Conservation (phyloP, 208 protist species). For the Porcisia hertigi region DNA sequence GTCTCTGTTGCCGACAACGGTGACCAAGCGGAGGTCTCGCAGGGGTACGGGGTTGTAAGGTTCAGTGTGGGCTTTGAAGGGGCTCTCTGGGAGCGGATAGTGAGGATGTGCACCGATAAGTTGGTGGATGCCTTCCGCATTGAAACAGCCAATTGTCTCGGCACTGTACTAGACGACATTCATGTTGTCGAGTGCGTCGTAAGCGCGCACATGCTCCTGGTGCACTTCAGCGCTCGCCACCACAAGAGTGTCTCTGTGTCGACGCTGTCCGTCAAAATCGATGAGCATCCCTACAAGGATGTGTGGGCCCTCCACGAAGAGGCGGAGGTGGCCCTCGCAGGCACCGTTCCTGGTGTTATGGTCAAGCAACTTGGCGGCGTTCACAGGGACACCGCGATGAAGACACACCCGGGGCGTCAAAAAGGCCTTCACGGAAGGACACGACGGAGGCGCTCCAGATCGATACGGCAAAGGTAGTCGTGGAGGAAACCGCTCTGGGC, state of each 20-base stretch:
- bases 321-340: slow-evolving; percentile 13
- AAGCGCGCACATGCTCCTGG: slow-evolving; percentile 17
- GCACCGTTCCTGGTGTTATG: slow-evolving; percentile 6
- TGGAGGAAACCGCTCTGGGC: slow-evolving; percentile 35
- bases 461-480: slow-evolving; percentile 16
- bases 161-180: slow-evolving; percentile 25
- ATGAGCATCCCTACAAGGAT: slow-evolving; percentile 31
- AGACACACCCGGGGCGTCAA: slow-evolving; percentile 24
- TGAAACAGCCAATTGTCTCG: slow-evolving; percentile 36
- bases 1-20: slow-evolving; percentile 14
- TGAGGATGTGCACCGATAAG: slow-evolving; percentile 20
- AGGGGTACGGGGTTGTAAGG: slow-evolving; percentile 18
- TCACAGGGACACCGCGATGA: slow-evolving; percentile 45
- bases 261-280: slow-evolving; percentile 12
- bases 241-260: background rate
- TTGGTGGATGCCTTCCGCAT: slow-evolving; percentile 39
- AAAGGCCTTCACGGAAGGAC: slow-evolving; percentile 40
- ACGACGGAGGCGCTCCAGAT: slow-evolving; percentile 42
- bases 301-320: slow-evolving; percentile 37
- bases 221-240: slow-evolving; percentile 19
- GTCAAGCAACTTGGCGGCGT: slow-evolving; percentile 47
- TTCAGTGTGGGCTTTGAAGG: slow-evolving; percentile 59
- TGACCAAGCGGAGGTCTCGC: slow-evolving; percentile 19
- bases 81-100: slow-evolving; percentile 35
- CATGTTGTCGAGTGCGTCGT: slow-evolving; percentile 31